Base-by-base conservation (phyloP, 2,329 filamentous ascomycete species). In the Pseudocercospora macadamiae region DNA sequence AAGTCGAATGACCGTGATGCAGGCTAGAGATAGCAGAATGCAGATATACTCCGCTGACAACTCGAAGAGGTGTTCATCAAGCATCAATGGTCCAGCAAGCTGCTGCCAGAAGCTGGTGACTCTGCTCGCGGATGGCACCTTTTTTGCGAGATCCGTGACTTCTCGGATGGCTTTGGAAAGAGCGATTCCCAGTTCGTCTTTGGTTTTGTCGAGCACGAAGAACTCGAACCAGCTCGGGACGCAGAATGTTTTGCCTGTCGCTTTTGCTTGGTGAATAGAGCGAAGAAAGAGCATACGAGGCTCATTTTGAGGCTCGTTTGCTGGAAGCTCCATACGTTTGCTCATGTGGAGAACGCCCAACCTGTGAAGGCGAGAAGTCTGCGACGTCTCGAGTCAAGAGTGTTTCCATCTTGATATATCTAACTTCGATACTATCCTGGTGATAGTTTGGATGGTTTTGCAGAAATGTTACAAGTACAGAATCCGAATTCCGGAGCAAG, bases 271-370 rank as follows among this genome's bases (percentile, higher is more conserved):
- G 16, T 47, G 42, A 14, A 47, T 47, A 23, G 42, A 47, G n/a
- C 42, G 42, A 14, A 47, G 19, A 21, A 47, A 47, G 42, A 47
- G 42, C 42, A 47, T 47, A 21, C 42, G 42, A 47, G 42, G 42
- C 23, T 47, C 42, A 47, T 47, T 47, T 47, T 47, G 42, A 47
- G 42, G 23, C 42, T 47, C 42, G 42, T 47, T 47, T 23, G 42
- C 23, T 47, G 42, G 42, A 47, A 25, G 42, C 42, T 47, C 42
- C 42, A 47, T 47, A 9, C 42, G 42, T 47, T 47, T 14, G 23
- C 19, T 19, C 7, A n/a, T n/a, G n/a, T 47, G n/a, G 4, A 25
- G 23, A 16, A 25, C 12, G 14, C 19, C 21, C 19, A 28, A 19
- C 2, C 19, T 23, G 42, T 21, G 18, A 26, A 45, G 12, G 14